Evolutionary conservation across 768 basidiomycete species (phyloP).

Genomic region (Galerina sulciceps): DNA sequence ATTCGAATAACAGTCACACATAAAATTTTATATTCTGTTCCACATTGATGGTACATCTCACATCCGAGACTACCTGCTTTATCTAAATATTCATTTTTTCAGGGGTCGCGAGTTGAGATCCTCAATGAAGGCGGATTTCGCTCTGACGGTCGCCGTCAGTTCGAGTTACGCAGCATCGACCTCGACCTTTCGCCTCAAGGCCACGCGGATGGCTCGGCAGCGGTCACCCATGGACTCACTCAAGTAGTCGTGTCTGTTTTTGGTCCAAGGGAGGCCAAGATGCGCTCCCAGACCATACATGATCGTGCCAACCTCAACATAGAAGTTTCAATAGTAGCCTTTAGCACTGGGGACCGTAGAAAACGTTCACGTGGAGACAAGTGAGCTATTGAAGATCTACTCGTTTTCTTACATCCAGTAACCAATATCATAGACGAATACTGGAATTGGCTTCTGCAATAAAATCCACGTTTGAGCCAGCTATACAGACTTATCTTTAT

Average conservation of each 20-base stretch:
- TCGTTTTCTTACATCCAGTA: background rate
- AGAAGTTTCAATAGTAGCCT: constrained; percentile 85
- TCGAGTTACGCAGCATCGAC: constrained; percentile 82
- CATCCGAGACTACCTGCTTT: background rate
- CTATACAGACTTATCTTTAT: constrained; percentile 88
- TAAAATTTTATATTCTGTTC: constrained; percentile 7
- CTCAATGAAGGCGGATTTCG: constrained; percentile 87
- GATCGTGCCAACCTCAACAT: constrained; percentile 91
- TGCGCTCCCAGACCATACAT: constrained; percentile 79
- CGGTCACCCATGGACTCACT: constrained; percentile 88
- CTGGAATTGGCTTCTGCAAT: constrained; percentile 86
- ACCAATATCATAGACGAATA: constrained; percentile 61
- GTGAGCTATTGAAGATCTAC: constrained; percentile 49
- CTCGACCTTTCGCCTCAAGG: constrained; percentile 80
- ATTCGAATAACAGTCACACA: constrained; percentile 23
- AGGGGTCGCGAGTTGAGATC: constrained; percentile 69
- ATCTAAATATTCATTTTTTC: background rate
- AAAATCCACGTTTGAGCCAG: constrained; percentile 95
- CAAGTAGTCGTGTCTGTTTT: constrained; percentile 87
- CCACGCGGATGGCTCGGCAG: constrained; percentile 84
- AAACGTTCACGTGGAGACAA: constrained; percentile 84
- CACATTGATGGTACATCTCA: constrained; percentile 25
- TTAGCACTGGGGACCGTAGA: constrained; percentile 82
- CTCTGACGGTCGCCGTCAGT: constrained; percentile 91
- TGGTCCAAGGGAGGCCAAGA: constrained; percentile 89